Conservation (phyloP, 768 basidiomycete genomes). For the Cystofilobasidium ferigula region DNA sequence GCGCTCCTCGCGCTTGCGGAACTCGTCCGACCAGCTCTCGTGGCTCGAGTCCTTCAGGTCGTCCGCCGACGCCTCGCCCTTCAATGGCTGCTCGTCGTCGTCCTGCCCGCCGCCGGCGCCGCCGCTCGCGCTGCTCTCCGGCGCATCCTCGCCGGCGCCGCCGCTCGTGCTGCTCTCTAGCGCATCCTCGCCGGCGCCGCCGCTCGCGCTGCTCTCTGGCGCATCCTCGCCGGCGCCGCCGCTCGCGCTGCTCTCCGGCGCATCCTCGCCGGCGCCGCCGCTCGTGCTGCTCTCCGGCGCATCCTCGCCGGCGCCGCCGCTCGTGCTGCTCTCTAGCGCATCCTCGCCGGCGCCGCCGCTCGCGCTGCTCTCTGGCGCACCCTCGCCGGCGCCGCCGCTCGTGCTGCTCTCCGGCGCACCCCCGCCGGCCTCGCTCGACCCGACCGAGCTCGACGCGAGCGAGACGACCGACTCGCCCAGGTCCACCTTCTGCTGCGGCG, state of each 20-base stretch:
- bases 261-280: no score
- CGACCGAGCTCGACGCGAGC: conserved; percentile 6
- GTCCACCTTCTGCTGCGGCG: neutral
- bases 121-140: neutral
- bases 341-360: no score
- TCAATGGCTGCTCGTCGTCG: neutral
- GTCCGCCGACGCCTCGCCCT: neutral
- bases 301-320: neutral
- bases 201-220: neutral
- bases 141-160: neutral
- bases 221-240: neutral
- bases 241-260: no score
- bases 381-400: neutral
- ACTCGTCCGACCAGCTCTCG: conserved; percentile 24
- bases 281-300: neutral
- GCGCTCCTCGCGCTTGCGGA: conserved; percentile 3
- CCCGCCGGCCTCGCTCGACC: neutral
- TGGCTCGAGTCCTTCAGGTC: neutral
- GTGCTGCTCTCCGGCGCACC: neutral
- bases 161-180: neutral
- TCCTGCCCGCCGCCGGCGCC: no score
- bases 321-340: no score
- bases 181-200: no score
- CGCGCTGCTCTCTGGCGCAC: neutral
- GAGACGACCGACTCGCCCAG: conserved; percentile 20